Percentiles rank a stretch among this genome's conserved stretches.
These are phyloP conservation scores for Casuarina glauca DNA, from an alignment of 306 rosid species.

Conservation along the genomic window DNA sequence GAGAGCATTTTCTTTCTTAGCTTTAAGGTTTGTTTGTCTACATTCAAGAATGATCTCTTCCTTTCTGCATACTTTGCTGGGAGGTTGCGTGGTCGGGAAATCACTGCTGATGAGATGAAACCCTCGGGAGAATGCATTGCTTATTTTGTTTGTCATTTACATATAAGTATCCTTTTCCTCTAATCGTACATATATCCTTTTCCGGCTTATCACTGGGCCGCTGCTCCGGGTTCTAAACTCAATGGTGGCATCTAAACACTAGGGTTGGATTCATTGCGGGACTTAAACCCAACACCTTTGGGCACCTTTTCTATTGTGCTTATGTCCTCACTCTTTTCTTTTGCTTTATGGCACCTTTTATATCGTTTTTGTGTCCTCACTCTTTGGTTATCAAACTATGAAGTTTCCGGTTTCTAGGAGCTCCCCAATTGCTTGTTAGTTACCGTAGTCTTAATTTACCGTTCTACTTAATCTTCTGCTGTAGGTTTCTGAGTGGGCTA, in stretches of 20 bases:
- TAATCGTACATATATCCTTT: background rate
- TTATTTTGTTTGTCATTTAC: too few relatives aligned
- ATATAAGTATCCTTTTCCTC: background rate
- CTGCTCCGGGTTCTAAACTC: too few relatives aligned
- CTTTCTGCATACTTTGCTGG: background rate
- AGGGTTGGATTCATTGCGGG: too few relatives aligned
- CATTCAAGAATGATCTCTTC: background rate
- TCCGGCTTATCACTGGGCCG: too few relatives aligned
- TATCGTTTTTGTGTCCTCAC: background rate
- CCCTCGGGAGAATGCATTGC: too few relatives aligned
- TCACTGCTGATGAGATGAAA: too few relatives aligned
- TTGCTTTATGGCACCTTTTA: background rate
- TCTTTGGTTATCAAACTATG: background rate
- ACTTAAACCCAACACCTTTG: too few relatives aligned
- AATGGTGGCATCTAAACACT: too few relatives aligned
- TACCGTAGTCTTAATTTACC: background rate
- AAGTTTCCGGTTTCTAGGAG: background rate
- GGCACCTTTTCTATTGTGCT: background rate
- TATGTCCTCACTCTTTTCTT: background rate
- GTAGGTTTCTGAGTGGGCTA: constrained; percentile 80
- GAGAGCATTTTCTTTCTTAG: background rate
- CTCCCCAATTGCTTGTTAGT: background rate
- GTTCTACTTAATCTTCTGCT: constrained; percentile 4
- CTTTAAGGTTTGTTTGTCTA: background rate
- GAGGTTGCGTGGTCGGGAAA: too few relatives aligned